Evolutionary conservation across 2,329 filamentous ascomycete genomes (phyloP).

Genomic region (Fusarium sp.): DNA sequence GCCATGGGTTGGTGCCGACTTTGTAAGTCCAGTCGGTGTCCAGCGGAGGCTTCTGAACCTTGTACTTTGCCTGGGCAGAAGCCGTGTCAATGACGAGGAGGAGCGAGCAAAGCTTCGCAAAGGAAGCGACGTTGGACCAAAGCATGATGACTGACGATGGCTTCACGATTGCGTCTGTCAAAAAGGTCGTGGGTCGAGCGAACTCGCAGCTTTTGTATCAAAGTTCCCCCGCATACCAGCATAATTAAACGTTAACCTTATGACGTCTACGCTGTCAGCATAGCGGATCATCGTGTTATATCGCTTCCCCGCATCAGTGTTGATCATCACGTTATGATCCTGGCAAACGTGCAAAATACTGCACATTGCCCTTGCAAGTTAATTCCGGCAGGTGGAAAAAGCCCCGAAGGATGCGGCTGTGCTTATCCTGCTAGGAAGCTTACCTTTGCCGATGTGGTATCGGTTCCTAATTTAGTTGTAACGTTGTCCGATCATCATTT

Average conservation of each 20-base stretch:
- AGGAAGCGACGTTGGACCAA: conserved; percentile 3
- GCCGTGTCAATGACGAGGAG: not conserved
- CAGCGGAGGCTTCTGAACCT: conserved; percentile 59
- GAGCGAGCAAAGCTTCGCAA: conserved; percentile 7
- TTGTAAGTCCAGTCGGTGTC: conserved; percentile 68
- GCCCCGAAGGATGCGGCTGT: conserved; percentile 19
- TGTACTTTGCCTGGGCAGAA: conserved; percentile 51
- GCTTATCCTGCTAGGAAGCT: not conserved
- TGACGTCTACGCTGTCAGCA: conserved; percentile 25
- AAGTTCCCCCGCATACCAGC: conserved; percentile 9
- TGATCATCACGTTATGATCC: conserved; percentile 19
- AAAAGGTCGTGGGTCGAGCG: not conserved
- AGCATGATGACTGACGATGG: conserved; percentile 10
- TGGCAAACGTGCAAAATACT: not conserved
- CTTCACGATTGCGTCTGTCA: not conserved
- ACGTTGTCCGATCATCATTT: conserved; percentile 11
- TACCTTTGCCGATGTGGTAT: conserved; percentile 30
- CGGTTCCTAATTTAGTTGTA: not conserved
- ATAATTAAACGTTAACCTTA: not conserved
- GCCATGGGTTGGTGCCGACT: conserved; percentile 69
- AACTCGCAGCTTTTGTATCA: conserved; percentile 11
- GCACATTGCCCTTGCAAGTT: conserved; percentile 3
- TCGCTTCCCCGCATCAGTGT: conserved; percentile 10
- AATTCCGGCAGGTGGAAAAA: not conserved
- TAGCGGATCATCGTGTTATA: conserved; percentile 4